Conservation (phyloP, 2,329 filamentous ascomycete species). For the Xylariaceae sp. region DNA sequence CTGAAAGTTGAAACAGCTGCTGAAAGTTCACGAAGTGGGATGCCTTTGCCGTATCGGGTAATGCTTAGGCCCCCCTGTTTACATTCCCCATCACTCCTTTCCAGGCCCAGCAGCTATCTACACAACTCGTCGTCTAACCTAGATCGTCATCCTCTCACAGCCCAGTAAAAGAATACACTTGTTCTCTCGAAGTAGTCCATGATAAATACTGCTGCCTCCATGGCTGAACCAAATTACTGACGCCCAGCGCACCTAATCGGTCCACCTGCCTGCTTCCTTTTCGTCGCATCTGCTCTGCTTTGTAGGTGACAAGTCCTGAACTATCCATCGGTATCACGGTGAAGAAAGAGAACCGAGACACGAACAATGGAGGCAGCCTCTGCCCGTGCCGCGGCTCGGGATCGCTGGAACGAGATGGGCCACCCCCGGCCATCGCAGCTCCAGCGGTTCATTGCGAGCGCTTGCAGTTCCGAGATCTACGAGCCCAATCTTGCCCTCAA, state of each 20-base stretch:
- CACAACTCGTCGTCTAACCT: background rate
- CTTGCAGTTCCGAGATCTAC: constrained; percentile 95
- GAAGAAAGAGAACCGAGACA: background rate
- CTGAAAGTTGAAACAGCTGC: too few relatives aligned
- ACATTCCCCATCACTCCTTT: background rate
- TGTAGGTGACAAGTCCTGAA: too few relatives aligned
- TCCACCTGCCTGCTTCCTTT: background rate
- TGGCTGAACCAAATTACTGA: constrained; percentile 4
- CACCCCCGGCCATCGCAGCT: constrained; percentile 77
- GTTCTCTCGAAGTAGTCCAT: background rate
- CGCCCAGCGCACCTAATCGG: constrained; percentile 5
- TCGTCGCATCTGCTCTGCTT: background rate
- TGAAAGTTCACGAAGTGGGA: background rate
- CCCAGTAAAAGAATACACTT: background rate
- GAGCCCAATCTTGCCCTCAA: constrained; percentile 95
- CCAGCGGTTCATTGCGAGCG: constrained; percentile 92
- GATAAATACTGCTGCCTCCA: background rate
- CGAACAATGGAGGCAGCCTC: constrained; percentile 84
- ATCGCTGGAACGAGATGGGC: constrained; percentile 82
- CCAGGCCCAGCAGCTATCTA: background rate
- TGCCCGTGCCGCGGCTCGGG: constrained; percentile 88
- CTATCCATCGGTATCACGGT: background rate
- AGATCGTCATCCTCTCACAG: background rate
- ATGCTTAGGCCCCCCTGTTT: too few relatives aligned
- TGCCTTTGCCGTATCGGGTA: background rate